Base-by-base conservation (phyloP, 208 protist species). In the Paratrypanosoma confusum region DNA sequence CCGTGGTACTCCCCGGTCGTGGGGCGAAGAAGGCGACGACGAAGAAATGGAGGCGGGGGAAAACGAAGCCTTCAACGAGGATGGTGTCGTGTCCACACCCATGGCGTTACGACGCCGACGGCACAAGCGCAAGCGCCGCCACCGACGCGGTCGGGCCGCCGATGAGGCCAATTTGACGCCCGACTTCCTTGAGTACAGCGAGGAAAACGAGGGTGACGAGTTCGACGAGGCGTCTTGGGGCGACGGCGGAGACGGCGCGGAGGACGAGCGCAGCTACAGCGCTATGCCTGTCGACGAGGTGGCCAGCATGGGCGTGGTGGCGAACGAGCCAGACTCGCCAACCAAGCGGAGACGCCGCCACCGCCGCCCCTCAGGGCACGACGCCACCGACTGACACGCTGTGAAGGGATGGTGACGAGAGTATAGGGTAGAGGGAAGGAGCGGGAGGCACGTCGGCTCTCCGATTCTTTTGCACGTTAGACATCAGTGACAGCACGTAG, bases 41-140 rank as follows among this genome's bases (percentile, higher is more conserved):
- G 27, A 36, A 14, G 36, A 43, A 17, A 33, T 27, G 29, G 28
- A 39, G 23, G 48, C 23, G n/a, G 36, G 28, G 3, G 21, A 45
- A 5, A 37, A 40, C 21, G 42, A 59, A 8, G 39, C 36, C 29
- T 8, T 21, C 38, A 23, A 47, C 20, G 18, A 23, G 22, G 37
- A 6, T 28, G 37, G 23, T 35, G 37, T 21, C 4, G 50, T 39
- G 31, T 38, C 43, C 23, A 22, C 10, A 33, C 10, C 10, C 29
- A 33, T 33, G 13, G 8, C 29, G 10, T 13, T 8, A 33, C 52
- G 26, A 14, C 43, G 39, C 31, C 48, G 39, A 37, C 43, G 40
- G 5, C 61, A 55, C 44, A 62, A 39, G 26, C 49, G 55, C 32
- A 49, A 54, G 22, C 50, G 51, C n/a, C 50, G 45, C 27, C 55